Base-by-base conservation (phyloP, 202 grass and related monocot species). In the Eragrostis tef region DNA sequence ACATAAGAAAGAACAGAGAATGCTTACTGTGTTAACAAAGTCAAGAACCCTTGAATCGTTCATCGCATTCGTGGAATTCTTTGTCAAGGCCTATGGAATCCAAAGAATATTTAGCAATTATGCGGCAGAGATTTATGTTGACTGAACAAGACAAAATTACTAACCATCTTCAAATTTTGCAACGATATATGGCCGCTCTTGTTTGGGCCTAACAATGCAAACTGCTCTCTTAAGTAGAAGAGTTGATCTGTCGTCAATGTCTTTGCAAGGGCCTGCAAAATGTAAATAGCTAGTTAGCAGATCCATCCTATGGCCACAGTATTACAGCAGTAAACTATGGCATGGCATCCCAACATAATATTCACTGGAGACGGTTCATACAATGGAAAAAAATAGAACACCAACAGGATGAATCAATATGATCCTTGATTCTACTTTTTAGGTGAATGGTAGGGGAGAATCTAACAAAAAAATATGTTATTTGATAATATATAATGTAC, bases 161-260 rank as follows among this genome's bases (percentile, higher is more conserved):
- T 93, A 78, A 97, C 94, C 82, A 64, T 79, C 79, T 97, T 97
- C 72, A 97, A 83, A 84, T 94, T 94, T 88, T 94, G 90, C 75
- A 97, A 85, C 66, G 92, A 88, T 67, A 94, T 94, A 46, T 86
- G 83, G 24, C 88, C 90, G 16, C 79, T 94, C 88, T 92, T 91
- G 75, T 89, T 94, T 64, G 94, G 92, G 19, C 84, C 88, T 45
- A 97, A 83, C 75, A 92, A 78, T 49, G 70, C 68, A 68, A 94
- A 97, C 62, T 94, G 94, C 73, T 92, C 92, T 82, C 60, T 87
- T 72, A 94, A 87, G 79, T 97, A 97, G 27, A 88, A 88, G 42
- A 79, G 62, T 68, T 97, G 92, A 82, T 86, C 82, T 60, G 65
- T 68, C 0, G 84, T 92, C 79, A 97, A 86, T 68, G 92, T 94